phyloP scores from a whole-genome alignment of 2,329 filamentous ascomycete species.

The Trichoderma gracile region DNA sequence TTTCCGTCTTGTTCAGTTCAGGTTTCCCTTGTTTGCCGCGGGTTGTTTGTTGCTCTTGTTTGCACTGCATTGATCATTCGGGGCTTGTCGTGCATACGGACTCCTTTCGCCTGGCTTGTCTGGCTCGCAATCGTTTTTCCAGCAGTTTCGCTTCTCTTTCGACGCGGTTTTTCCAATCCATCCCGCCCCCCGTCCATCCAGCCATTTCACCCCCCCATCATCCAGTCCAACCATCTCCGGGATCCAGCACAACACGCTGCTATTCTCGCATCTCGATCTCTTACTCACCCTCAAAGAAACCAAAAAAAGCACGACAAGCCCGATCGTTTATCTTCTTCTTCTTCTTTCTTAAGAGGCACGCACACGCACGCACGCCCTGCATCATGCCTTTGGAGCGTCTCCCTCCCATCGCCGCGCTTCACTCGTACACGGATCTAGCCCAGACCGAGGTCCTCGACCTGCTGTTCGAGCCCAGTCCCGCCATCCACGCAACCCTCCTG shows the following conservation, averaged over 20 bases:
- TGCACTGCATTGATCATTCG: not conserved
- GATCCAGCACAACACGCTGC: too few species aligned
- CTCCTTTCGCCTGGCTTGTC: not conserved
- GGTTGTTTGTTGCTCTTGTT: slow-evolving; percentile 3
- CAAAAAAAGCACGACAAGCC: not conserved
- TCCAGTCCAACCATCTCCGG: too few species aligned
- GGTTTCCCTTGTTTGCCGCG: slow-evolving; percentile 2
- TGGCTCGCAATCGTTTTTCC: not conserved
- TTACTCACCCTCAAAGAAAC: too few species aligned
- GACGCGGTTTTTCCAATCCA: too few species aligned
- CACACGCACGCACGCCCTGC: not conserved
- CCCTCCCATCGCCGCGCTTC: slow-evolving; percentile 59
- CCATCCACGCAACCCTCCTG: slow-evolving; percentile 70
- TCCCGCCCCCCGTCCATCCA: too few species aligned
- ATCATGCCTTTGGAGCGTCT: slow-evolving; percentile 41
- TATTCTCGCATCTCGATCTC: too few species aligned
- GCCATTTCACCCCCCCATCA: too few species aligned
- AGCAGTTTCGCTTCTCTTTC: too few species aligned
- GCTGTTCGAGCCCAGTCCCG: slow-evolving; percentile 79
- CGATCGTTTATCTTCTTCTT: not conserved
- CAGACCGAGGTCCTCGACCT: slow-evolving; percentile 67
- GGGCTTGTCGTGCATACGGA: not conserved
- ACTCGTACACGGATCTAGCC: slow-evolving; percentile 54
- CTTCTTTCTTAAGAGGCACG: not conserved
- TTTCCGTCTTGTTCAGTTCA: too few species aligned